Evolutionary conservation across 495 filamentous ascomycete genomes (phyloP).

Genomic region (Talaromyces ruber): DNA sequence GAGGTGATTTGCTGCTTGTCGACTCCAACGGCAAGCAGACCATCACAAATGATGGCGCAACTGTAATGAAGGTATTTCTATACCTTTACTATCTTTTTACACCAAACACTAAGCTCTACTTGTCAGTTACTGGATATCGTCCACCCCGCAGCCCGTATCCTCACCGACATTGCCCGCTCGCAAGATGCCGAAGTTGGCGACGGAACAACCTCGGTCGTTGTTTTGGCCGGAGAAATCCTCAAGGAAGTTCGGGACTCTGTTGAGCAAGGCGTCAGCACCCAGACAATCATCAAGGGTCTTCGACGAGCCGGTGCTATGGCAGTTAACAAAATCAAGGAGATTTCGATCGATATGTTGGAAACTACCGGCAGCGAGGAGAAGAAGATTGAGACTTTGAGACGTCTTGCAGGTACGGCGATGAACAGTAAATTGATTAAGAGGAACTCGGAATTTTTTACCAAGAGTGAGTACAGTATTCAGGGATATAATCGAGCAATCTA

Average conservation of each 20-base stretch:
- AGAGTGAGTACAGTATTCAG: conserved; percentile 51
- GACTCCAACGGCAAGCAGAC: conserved; percentile 93
- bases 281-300: conserved; percentile 94
- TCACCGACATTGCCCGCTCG: conserved; percentile 95
- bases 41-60: conserved; percentile 98
- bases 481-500: neutral
- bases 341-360: conserved; percentile 68
- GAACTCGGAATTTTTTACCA: conserved; percentile 94
- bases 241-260: conserved; percentile 94
- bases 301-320: conserved; percentile 84
- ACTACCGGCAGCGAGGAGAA: conserved; percentile 56
- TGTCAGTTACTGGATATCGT: conserved; percentile 90
- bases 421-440: conserved; percentile 98
- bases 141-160: conserved; percentile 93
- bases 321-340: conserved; percentile 98
- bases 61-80: conserved; percentile 85
- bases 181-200: conserved; percentile 99
- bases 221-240: conserved; percentile 89
- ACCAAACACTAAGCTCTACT: neutral
- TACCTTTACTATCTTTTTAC: neutral
- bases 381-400: conserved; percentile 79
- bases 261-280: conserved; percentile 93
- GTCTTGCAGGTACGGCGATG: conserved; percentile 95
- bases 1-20: conserved; percentile 90
- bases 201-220: conserved; percentile 94